Evolutionary conservation across 805 yeast genomes (phyloP).

Genomic region (Kluyveromyces nonfermentans): DNA sequence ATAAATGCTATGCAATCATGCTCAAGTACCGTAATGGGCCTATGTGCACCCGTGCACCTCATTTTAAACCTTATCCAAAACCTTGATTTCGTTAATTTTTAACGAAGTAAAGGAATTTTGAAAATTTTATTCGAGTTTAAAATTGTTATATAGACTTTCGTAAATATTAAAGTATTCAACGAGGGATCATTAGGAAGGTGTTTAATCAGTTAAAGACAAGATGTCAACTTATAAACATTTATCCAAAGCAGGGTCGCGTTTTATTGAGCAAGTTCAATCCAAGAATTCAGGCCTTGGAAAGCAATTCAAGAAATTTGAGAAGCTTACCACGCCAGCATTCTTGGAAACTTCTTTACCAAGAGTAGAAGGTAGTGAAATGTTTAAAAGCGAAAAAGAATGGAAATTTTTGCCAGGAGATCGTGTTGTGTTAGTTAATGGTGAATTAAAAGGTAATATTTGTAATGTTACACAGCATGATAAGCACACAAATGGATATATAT

Average conservation of each 20-base stretch:
- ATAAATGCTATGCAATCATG: too few relatives aligned
- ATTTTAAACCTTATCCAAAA: too few relatives aligned
- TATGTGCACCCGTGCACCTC: background rate
- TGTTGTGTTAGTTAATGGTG: slow-evolving; percentile 64
- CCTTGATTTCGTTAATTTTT: too few relatives aligned
- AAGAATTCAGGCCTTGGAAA: slow-evolving; percentile 26
- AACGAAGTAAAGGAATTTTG: background rate
- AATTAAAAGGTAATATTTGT: slow-evolving; percentile 64
- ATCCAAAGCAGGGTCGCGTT: slow-evolving; percentile 32
- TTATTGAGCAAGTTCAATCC: slow-evolving; percentile 24
- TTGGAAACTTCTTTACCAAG: slow-evolving; percentile 27
- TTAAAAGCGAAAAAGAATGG: slow-evolving; percentile 42
- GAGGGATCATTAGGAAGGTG: background rate
- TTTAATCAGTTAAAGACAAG: background rate
- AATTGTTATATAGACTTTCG: too few relatives aligned
- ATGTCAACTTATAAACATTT: slow-evolving; percentile 23
- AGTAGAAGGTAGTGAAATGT: slow-evolving; percentile 25
- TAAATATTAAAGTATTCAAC: background rate
- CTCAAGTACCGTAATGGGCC: background rate
- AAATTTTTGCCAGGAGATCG: slow-evolving; percentile 67
- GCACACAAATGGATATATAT: slow-evolving; percentile 51
- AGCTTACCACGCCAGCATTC: slow-evolving; percentile 30
- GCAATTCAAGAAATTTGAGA: slow-evolving; percentile 24
- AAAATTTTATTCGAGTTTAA: too few relatives aligned
- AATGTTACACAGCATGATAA: slow-evolving; percentile 50